Conservation (phyloP, 495 filamentous ascomycete species). For the Neohortaea acidophila region DNA sequence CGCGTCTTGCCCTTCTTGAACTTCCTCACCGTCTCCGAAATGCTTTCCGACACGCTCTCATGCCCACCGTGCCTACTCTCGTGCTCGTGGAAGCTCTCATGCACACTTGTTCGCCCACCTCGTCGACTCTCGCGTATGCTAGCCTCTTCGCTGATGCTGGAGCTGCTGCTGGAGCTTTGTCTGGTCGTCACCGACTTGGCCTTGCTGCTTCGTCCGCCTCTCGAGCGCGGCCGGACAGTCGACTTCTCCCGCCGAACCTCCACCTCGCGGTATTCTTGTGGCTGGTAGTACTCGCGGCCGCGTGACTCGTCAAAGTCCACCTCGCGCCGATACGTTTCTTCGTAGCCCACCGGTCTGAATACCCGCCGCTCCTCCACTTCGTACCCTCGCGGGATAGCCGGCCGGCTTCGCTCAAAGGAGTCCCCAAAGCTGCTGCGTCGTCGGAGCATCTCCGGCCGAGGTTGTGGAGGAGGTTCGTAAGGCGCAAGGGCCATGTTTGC, state of each 20-base stretch:
- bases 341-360: conserved; percentile 24
- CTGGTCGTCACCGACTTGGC: conserved; percentile 12
- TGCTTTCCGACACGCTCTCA: conserved; percentile 20
- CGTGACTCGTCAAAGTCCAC: conserved; percentile 9
- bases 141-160: conserved; percentile 23
- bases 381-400: conserved; percentile 36
- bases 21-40: conserved; percentile 29
- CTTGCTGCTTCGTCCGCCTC: conserved; percentile 11
- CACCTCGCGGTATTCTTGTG: conserved; percentile 24
- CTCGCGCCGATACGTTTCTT: too few species aligned
- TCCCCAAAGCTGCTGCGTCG: conserved; percentile 56
- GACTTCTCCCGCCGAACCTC: conserved; percentile 21
- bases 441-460: conserved; percentile 43
- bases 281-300: conserved; percentile 17
- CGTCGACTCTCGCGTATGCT: background rate
- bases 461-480: conserved; percentile 29
- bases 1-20: conserved; percentile 78
- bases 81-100: conserved; percentile 2
- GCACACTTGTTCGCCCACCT: background rate
- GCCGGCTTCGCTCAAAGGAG: conserved; percentile 56
- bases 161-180: conserved; percentile 7
- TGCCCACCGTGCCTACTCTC: conserved; percentile 22
- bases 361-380: conserved; percentile 35
- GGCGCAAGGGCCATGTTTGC: conserved; percentile 26
- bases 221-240: conserved; percentile 15